A percentile compares a stretch with the other conserved stretches of the same genome.
phyloP scores from a whole-genome alignment of 768 basidiomycete species.

The Tulasnella sp. region DNA sequence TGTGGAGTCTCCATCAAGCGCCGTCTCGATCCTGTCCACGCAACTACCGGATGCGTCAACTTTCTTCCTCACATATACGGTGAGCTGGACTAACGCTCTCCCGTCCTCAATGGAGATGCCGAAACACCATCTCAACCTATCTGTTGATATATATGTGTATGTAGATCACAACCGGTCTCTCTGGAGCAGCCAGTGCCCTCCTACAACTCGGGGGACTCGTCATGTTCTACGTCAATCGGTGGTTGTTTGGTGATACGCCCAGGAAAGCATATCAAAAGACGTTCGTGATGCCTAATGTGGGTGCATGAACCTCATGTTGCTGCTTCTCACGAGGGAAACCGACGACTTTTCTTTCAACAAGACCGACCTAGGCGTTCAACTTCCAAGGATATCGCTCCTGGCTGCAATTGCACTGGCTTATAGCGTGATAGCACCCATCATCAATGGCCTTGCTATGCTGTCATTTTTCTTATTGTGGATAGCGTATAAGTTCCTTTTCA shows the following conservation, averaged over 20 bases:
- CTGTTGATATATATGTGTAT: neutral
- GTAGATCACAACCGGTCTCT: constrained; percentile 40
- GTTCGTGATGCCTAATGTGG: constrained; percentile 42
- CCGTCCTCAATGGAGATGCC: neutral
- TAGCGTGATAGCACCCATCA: constrained; percentile 51
- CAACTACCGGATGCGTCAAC: constrained; percentile 46
- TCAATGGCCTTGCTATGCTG: constrained; percentile 51
- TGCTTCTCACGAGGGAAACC: neutral
- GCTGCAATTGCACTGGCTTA: constrained; percentile 41
- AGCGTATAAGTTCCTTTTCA: constrained; percentile 47
- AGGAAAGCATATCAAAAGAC: constrained; percentile 45
- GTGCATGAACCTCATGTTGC: constrained; percentile 12
- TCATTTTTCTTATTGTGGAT: constrained; percentile 50
- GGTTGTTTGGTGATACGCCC: constrained; percentile 57
- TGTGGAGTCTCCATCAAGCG: constrained; percentile 33
- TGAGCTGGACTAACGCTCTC: constrained; percentile 26
- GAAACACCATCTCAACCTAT: constrained; percentile 1
- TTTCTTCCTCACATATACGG: constrained; percentile 54
- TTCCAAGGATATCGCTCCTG: constrained; percentile 42
- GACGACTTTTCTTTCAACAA: constrained; percentile 17
- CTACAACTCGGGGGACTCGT: constrained; percentile 42
- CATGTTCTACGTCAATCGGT: constrained; percentile 50
- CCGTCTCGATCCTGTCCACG: constrained; percentile 35
- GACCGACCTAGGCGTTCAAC: constrained; percentile 40
- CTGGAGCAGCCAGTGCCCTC: constrained; percentile 38